Evolutionary conservation across 805 yeast species (phyloP), one percentile per base, ranked within the genome.

Genomic region (Sungouiozyma intestinalis): DNA sequence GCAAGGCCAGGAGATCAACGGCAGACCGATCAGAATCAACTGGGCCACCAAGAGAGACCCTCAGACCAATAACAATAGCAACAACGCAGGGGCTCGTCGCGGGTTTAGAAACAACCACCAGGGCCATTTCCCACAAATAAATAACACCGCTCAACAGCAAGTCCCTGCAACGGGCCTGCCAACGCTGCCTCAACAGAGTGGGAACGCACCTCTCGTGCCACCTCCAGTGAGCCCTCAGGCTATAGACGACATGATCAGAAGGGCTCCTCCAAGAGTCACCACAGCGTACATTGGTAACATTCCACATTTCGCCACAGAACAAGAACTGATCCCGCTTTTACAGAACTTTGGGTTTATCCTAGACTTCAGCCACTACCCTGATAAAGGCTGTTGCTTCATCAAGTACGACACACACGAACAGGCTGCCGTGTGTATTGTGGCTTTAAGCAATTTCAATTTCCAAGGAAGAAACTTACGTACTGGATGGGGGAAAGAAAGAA

Each of bases 221-320:
- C 62, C 62, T 8, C 64, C 60, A 35, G 63, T 61, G 11, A 54
- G 57, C 24, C 81, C 81, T 13, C 81, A 73, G 51, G 69, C 77
- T 38, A 83, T 76, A 57, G 92, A 84, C 41, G 66, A 75, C 40
- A 81, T 85, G 39, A 66, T 83, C 45, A 72, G 85, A 64, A 88
- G 83, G 62, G 70, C 92, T 5, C 94, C 95, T 35, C 71, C 74
- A 43, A 60, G 64, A 50, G 62, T 60, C 33, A 80, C 90, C 6
- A 85, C 95, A 4, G 92, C 86, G 24, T 86, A 86, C 58, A 68
- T 86, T 45, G 95, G 96, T 36, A 86, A 86, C 61, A 71, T 86
- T 52, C 81, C 92, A 24, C 88, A 81, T 51, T 78, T 70, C 58
- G 78, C 85, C 20, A 76, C 81, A 40, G 86, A 83, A 60, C 70